A percentile compares a stretch with the other conserved stretches of the same genome.
phyloP scores from a whole-genome alignment of 1,139 yeast genomes.

The Zygotorulaspora mrakii region DNA sequence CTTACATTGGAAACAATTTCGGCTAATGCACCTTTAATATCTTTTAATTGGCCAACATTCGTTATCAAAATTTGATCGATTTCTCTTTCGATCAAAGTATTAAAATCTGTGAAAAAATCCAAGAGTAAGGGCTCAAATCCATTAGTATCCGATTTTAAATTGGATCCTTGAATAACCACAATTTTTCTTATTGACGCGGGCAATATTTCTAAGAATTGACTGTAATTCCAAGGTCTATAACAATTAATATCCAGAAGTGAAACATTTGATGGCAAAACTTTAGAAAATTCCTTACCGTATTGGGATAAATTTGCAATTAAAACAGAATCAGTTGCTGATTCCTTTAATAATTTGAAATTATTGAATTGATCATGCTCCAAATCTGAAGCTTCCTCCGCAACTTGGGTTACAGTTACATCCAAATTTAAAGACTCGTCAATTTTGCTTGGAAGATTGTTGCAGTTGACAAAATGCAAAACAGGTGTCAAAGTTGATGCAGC shows the following conservation, averaged over 20 bases:
- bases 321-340: conserved; percentile 37
- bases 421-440: conserved; percentile 8
- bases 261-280: conserved; percentile 43
- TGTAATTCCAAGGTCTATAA: conserved; percentile 68
- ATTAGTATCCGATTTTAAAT: conserved; percentile 44
- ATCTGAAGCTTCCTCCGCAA: conserved; percentile 37
- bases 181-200: conserved; percentile 58
- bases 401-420: conserved; percentile 27
- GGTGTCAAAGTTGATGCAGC: conserved; percentile 50
- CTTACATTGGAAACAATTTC: conserved; percentile 53
- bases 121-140: conserved; percentile 63
- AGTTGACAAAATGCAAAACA: conserved; percentile 64
- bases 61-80: conserved; percentile 47
- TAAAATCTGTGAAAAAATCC: conserved; percentile 65
- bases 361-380: conserved; percentile 15
- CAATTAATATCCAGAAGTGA: conserved; percentile 58
- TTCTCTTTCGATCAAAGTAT: conserved; percentile 45
- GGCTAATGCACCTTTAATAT: conserved; percentile 45
- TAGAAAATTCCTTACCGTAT: conserved; percentile 44
- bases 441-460: conserved; percentile 7
- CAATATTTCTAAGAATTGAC: conserved; percentile 46
- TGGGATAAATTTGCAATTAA: conserved; percentile 63
- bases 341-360: conserved; percentile 16
- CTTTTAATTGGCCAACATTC: conserved; percentile 57
- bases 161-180: conserved; percentile 60